Evolutionary conservation across 169 alveolate species (phyloP).

Genomic region (Plasmodium adleri): DNA sequence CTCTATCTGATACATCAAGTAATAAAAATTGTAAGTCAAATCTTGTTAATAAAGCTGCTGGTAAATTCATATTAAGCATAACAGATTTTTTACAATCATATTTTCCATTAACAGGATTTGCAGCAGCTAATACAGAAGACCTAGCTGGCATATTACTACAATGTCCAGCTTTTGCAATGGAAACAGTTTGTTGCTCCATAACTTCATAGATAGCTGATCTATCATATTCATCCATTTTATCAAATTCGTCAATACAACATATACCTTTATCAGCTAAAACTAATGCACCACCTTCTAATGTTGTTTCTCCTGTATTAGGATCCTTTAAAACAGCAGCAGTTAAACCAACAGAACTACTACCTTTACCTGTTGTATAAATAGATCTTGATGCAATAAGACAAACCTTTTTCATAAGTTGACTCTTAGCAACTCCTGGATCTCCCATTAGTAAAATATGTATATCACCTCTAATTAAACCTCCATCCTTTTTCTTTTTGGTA

Average conservation of each 20-base stretch:
- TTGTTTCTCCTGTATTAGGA: conserved; percentile 92
- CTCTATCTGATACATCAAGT: conserved; percentile 90
- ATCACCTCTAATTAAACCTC: conserved; percentile 98
- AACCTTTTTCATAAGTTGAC: conserved; percentile 94
- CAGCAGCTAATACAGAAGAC: conserved; percentile 97
- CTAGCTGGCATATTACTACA: conserved; percentile 84
- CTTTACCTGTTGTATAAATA: conserved; percentile 97
- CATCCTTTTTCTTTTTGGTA: conserved; percentile 93
- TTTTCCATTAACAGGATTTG: conserved; percentile 97
- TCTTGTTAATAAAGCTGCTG: conserved; percentile 97
- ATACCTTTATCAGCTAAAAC: conserved; percentile 98
- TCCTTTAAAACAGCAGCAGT: conserved; percentile 99
- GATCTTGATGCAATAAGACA: conserved; percentile 93
- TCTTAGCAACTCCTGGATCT: conserved; percentile 99
- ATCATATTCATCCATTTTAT: conserved; percentile 98
- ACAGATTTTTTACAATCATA: conserved; percentile 93
- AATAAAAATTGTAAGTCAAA: conserved; percentile 95
- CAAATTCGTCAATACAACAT: conserved; percentile 99
- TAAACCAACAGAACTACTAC: conserved; percentile 97
- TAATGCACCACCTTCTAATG: conserved; percentile 98
- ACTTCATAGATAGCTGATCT: conserved; percentile 98
- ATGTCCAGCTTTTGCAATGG: conserved; percentile 98
- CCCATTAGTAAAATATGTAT: conserved; percentile 96
- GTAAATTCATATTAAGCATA: conserved; percentile 96
- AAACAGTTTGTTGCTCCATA: conserved; percentile 98